Base-by-base conservation (phyloP, 2,329 filamentous ascomycete species). In the Ceratocystis huliohia region DNA sequence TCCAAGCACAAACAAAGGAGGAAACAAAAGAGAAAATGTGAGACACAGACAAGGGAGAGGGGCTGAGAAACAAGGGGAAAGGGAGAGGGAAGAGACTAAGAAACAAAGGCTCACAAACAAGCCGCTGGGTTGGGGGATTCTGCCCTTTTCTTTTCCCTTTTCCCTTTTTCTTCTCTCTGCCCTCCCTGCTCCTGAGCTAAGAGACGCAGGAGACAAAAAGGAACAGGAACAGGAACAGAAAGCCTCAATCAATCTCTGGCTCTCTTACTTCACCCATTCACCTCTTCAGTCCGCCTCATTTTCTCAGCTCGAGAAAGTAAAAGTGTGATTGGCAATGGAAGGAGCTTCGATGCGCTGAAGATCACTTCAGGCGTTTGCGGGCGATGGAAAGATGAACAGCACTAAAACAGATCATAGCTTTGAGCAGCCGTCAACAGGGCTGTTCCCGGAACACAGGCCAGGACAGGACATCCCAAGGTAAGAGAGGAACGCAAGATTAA, bases 241-340 rank as follows among this genome's bases (percentile, higher is more conserved):
- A 48, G 17, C 45, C 45, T 20, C 45, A 20, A 17, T 48, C 46
- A 50, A 25, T 53, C 48, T 53, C 48, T 28, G 48, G 48, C 20
- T 53, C 48, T 53, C 20, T 25, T 10, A 41, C 37, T 13, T 13
- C 37, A 53, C 20, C 1, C 20, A 25, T 17, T 25, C 48, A 41
- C 37, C 3, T 41, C 37, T 41, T 28, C 22, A 53, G 48, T 41
- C 37, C 37, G 3, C 37, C 37, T 13, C 37, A 41, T 41, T 41
- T 41, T 41, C 53, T 59, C 53, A 59, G 53, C 53, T 59, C 53
- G n/a, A 59, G n/a, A 59, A 59, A 17, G 10, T 41, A 41, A 59
- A 37, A 59, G 53, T 59, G 53, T 59, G 53, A 59, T 59, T 25
- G 28, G 53, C 53, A 59, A 59, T 59, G 25, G 53, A 59, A 59